Base-by-base conservation (phyloP, 306 rosid genomes). In the Carpinus viminea region DNA sequence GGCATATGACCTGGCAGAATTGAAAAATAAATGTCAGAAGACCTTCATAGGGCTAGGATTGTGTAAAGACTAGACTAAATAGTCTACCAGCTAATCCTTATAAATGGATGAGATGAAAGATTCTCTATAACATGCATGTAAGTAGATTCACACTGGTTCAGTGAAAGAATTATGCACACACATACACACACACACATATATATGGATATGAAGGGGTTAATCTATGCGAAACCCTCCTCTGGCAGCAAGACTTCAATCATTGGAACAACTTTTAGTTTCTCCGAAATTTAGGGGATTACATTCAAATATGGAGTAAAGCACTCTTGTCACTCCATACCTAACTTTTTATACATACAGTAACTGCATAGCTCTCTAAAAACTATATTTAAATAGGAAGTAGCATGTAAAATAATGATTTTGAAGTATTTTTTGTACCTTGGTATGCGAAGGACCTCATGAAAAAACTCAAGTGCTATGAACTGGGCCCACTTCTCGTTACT, bases 401-500 rank as follows among this genome's bases (percentile, higher is more conserved):
- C 43, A 60, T 62, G 54, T 74, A 72, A 48, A 80, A 73, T 74
- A 77, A 78, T 34, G 70, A 57, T 38, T 20, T 60, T 21, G 79
- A 50, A 41, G 71, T 41, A 26, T 69, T 26, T 70, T 77, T 77
- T 78, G 59, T 87, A 92, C 97, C 94, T 70, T 47, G 97, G 97
- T 78, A 86, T 82, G 80, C 90, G 84, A 70, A 92, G 94, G 79
- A 86, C 79, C 86, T 92, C 94, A 68, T 90, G 92, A 72, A 92
- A 86, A 77, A 84, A 90, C 60, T 92, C 94, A 5, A 92, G 93
- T 46, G 97, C 91, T 17, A 64, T 68, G 74, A 84, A 82, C 75
- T 85, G 85, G 76, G 94, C 89, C 1, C 78, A 89, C 48, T 81
- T 74, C 57, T 74, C 83, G 59, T 92, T 84, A 18, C 89, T 83